Base-by-base conservation (phyloP, 1,284 basidiomycete species). In the Marasmius oreades region DNA sequence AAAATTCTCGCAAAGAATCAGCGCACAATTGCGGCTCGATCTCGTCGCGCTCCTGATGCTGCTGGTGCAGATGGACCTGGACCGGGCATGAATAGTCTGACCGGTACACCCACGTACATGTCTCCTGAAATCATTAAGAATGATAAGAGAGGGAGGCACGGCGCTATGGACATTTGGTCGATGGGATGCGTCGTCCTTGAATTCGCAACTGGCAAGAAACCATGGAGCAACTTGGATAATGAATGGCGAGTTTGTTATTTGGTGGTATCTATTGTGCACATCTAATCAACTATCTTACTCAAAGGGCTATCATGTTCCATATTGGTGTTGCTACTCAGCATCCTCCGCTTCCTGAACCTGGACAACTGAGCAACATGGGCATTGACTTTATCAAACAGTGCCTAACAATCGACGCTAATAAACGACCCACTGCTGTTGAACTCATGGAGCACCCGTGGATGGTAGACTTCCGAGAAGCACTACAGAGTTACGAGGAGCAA, bases 101-200 rank as follows among this genome's bases (percentile, higher is more conserved):
- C 96, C 1, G 97, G 97, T 12, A 99, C 97, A 18, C 97, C 97
- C 0, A 99, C 99, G 96, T 99, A 99, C 74, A 98, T 99, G 92
- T 96, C 94, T 10, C 97, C 97, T 1, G 97, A 99, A 69, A 89
- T 98, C 51, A 99, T 99, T 77, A 95, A 98, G 73, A 94, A 89
- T 64, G 90, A 93, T 63, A 86, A 79, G 63, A 85, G 88, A 16
- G 92, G 93, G 28, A 81, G 90, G 55, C 86, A 92, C 59, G 96
- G 96, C n/a, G 95, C 97, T 2, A 97, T 98, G 86, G 97, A 99
- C 69, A 89, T 99, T 46, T 99, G 97, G 97, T 91, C 90, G 31
- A 73, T 99, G 57, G 97, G 97, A 5, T 99, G 97, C 69, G 95
- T 99, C 22, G 88, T 99, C 2, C 82, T 99, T 39, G 96, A 99